A percentile compares a stretch with the other conserved stretches of the same genome.
Evolutionary conservation across 1,284 basidiomycete genomes (phyloP).

Genomic region (Ustilago nuda): DNA sequence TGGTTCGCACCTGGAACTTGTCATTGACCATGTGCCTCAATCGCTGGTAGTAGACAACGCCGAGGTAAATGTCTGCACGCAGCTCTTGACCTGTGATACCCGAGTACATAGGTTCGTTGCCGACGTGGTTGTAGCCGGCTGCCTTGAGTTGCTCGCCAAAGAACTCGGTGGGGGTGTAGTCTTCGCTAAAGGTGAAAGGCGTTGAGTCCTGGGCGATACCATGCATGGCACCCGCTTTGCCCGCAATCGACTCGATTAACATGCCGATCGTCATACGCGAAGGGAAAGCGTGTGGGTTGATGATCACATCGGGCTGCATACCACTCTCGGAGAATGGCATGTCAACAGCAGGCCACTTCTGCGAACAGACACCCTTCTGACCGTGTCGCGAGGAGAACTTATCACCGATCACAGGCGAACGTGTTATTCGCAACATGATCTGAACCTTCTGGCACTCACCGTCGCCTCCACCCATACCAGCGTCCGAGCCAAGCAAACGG

Average conservation of each 20-base stretch:
- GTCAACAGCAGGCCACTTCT: slow-evolving; percentile 97
- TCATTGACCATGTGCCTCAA: slow-evolving; percentile 99
- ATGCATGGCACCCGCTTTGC: slow-evolving; percentile 98
- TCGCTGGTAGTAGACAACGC: slow-evolving; percentile 98
- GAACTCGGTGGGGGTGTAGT: slow-evolving; percentile 94
- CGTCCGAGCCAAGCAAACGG: slow-evolving; percentile 87
- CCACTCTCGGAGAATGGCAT: slow-evolving; percentile 99
- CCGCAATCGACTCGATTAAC: slow-evolving; percentile 99
- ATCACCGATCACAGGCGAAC: slow-evolving; percentile 97
- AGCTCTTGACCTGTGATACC: slow-evolving; percentile 99
- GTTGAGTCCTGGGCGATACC: slow-evolving; percentile 98
- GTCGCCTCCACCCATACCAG: slow-evolving; percentile 74
- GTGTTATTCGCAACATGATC: slow-evolving; percentile 90
- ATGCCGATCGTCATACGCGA: slow-evolving; percentile 99
- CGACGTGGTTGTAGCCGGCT: slow-evolving; percentile 98
- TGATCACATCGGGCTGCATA: slow-evolving; percentile 99
- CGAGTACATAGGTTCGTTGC: slow-evolving; percentile 99
- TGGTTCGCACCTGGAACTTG: slow-evolving; percentile 99
- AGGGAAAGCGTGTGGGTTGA: slow-evolving; percentile 99
- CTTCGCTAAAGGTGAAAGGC: slow-evolving; percentile 82
- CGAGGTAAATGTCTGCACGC: slow-evolving; percentile 97
- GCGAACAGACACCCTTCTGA: slow-evolving; percentile 99
- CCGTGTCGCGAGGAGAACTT: slow-evolving; percentile 99
- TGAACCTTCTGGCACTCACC: slow-evolving; percentile 91
- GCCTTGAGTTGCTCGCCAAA: slow-evolving; percentile 94